A percentile compares a stretch with the other conserved stretches of the same genome.
These are phyloP conservation scores for Tremella fuciformis DNA, from an alignment of 768 basidiomycete species.

Conservation along the genomic window DNA sequence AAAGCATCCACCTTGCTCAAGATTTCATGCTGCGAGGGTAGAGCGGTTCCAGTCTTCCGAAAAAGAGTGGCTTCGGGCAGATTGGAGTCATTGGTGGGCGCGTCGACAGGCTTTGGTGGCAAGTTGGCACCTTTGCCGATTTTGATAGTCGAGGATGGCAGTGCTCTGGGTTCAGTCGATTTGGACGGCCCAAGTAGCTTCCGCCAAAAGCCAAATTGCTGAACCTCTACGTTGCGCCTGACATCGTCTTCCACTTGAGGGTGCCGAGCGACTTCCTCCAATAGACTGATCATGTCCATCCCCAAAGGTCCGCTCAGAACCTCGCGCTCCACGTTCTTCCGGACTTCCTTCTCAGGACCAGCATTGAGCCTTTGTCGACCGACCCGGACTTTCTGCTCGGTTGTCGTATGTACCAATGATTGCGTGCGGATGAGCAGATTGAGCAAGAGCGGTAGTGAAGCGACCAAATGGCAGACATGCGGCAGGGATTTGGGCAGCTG, in stretches of 20 bases:
- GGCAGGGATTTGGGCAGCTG: conserved; percentile 60
- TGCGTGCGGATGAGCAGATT: conserved; percentile 60
- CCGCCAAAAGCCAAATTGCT: conserved; percentile 42
- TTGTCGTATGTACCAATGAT: conserved; percentile 19
- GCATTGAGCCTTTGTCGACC: conserved; percentile 70
- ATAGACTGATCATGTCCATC: conserved; percentile 34
- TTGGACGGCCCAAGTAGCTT: conserved; percentile 13
- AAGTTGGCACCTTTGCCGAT: not conserved
- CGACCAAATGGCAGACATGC: conserved; percentile 59
- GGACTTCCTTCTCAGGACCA: conserved; percentile 46
- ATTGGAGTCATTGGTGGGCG: not conserved
- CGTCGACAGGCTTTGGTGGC: conserved; percentile 52
- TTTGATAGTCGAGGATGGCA: not conserved
- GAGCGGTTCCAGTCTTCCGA: conserved; percentile 55
- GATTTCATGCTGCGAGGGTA: conserved; percentile 51
- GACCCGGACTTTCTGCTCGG: conserved; percentile 63
- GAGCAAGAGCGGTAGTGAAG: conserved; percentile 68
- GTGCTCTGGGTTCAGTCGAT: not conserved
- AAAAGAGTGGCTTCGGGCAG: conserved; percentile 25
- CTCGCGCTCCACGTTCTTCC: conserved; percentile 42
- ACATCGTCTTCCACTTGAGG: conserved; percentile 31
- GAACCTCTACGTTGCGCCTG: conserved; percentile 39
- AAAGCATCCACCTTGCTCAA: conserved; percentile 68
- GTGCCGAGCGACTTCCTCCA: conserved; percentile 38
- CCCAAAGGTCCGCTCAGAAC: conserved; percentile 36